Conservation (phyloP, 2,329 filamentous ascomycete species). For the Hirsutella minnesotensis region DNA sequence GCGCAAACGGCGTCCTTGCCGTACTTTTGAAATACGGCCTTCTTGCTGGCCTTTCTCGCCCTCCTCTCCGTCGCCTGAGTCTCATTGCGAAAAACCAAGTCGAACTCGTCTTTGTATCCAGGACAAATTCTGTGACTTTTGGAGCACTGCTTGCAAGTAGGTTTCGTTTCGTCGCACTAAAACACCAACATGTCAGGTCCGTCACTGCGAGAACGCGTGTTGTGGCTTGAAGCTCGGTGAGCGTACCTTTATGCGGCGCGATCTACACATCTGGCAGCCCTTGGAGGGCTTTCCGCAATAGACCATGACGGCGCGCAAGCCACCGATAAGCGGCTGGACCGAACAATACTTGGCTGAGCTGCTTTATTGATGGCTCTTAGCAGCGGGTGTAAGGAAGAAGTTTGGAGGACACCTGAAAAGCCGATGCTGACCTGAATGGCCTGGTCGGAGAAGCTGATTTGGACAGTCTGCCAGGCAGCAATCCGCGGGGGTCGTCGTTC, state of each 20-base stretch:
- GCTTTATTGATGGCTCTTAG: neutral
- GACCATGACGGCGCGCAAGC: slow-evolving; percentile 33
- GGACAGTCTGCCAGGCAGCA: no score
- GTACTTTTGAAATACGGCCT: slow-evolving; percentile 25
- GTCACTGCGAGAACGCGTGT: no score
- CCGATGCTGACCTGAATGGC: no score
- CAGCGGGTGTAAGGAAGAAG: no score
- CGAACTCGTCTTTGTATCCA: slow-evolving; percentile 60
- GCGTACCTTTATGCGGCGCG: slow-evolving; percentile 57
- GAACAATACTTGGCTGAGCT: neutral
- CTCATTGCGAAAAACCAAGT: slow-evolving; percentile 61
- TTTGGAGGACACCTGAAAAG: no score
- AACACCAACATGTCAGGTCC: neutral
- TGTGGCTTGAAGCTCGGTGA: no score
- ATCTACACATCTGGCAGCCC: slow-evolving; percentile 66
- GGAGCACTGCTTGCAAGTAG: slow-evolving; percentile 52
- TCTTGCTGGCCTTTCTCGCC: slow-evolving; percentile 43
- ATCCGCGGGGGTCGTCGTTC: no score
- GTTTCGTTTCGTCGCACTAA: slow-evolving; percentile 57
- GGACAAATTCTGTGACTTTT: slow-evolving; percentile 53
- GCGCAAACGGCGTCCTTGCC: slow-evolving; percentile 13
- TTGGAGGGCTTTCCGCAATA: slow-evolving; percentile 54
- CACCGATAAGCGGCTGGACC: neutral
- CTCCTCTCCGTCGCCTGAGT: slow-evolving; percentile 55
- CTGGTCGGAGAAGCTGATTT: no score